Base-by-base conservation (phyloP, 108 stramenopile species). In the Fistulifera solaris region DNA sequence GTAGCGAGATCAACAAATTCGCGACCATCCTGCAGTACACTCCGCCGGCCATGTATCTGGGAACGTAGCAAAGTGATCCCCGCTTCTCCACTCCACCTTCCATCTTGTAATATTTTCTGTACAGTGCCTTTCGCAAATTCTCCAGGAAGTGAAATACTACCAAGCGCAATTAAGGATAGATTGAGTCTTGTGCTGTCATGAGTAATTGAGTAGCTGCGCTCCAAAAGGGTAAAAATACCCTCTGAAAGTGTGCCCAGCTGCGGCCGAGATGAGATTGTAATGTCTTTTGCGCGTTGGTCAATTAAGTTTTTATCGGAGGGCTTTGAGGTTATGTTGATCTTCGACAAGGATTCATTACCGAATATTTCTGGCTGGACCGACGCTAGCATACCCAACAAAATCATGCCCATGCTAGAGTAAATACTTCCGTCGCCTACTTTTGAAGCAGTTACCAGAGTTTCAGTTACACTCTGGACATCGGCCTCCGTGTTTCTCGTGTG, bases 1-100 rank as follows among this genome's bases (percentile, higher is more conserved):
- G 65, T 44, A 12, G 72, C 72, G 18, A 77, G 50, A 19, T 75
- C 74, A 27, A 77, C 39, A 54, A 76, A 87, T 6, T 83, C 85
- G 35, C 76, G 62, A 17, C 81, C 85, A 56, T 83, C 85, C 55
- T 81, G 77, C 3, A 73, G 73, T 23, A 72, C 74, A 15, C 75
- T 60, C 1, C 80, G 74, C 13, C 81, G 71, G 25, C 72, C 76
- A 52, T 65, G 58, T 73, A 87, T 62, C 56, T 87, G 85, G 21
- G 81, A 78, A 12, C 69, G 39, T 10, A 87, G 66, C 19, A 87
- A 57, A 45, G 45, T 54, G 4, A 77, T 65, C 24, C 70, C 75
- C 7, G 74, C 69, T 27, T 38, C 44, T 43, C 70, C 40, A 16
- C 58, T 40, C 15, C 53, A 38, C 22, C 62, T 63, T 18, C 61